These are phyloP conservation scores for Boletus barrowsii DNA, from an alignment of 768 basidiomycete genomes.

Conservation along the genomic window DNA sequence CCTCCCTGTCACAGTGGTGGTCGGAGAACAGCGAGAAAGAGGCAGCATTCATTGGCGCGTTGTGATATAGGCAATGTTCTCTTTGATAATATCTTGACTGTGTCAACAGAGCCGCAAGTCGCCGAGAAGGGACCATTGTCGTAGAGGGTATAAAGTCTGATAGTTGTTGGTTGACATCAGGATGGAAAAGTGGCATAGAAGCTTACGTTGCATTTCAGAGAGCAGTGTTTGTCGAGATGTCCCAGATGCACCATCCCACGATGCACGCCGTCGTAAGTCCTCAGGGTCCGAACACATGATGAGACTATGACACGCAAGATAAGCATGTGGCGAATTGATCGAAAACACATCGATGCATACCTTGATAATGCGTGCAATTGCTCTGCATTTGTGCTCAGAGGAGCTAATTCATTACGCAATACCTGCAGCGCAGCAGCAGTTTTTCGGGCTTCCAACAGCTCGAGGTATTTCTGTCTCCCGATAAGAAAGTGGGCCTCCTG, in stretches of 20 bases:
- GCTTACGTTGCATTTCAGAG: constrained; percentile 75
- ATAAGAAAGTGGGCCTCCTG: constrained; percentile 86
- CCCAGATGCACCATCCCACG: constrained; percentile 88
- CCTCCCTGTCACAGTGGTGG: constrained; percentile 74
- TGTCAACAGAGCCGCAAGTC: constrained; percentile 79
- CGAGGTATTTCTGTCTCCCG: constrained; percentile 93
- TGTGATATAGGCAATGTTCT: constrained; percentile 84
- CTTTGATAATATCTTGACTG: constrained; percentile 84
- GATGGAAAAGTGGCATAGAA: not conserved
- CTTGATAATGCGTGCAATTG: constrained; percentile 86
- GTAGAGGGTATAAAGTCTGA: constrained; percentile 86
- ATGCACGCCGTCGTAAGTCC: constrained; percentile 76
- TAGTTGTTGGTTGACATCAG: not conserved
- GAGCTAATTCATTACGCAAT: constrained; percentile 84
- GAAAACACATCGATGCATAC: constrained; percentile 39
- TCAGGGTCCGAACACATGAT: constrained; percentile 90
- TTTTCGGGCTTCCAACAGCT: constrained; percentile 79
- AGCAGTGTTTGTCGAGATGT: constrained; percentile 76
- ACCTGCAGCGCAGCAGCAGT: constrained; percentile 81
- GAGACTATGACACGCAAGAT: constrained; percentile 46
- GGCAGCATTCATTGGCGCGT: constrained; percentile 51
- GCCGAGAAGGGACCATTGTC: constrained; percentile 89
- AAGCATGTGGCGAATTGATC: constrained; percentile 13
- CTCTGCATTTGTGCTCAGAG: constrained; percentile 74
- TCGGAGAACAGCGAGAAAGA: constrained; percentile 85